phyloP scores from a whole-genome alignment of 2,329 filamentous ascomycete genomes.

The Elsinoe necatrix region DNA sequence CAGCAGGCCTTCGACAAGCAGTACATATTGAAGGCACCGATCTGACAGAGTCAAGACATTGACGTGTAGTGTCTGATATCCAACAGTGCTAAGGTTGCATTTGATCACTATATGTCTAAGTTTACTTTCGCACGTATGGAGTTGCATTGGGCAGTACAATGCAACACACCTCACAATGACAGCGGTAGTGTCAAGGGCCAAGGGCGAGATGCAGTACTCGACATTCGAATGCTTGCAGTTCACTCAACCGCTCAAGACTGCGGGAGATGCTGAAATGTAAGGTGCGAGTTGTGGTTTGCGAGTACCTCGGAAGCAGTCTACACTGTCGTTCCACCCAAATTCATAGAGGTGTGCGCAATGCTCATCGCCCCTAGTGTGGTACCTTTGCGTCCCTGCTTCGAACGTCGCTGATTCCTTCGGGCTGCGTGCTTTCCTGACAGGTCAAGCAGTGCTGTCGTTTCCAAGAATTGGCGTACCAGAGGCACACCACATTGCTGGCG shows the following conservation, averaged over 20 bases:
- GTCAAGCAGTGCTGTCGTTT: background rate
- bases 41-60: too few relatives aligned
- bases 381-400: slow-evolving; percentile 16
- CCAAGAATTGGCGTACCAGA: background rate
- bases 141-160: background rate
- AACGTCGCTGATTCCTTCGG: background rate
- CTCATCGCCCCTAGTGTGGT: slow-evolving; percentile 28
- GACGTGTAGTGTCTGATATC: too few relatives aligned
- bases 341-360: slow-evolving; percentile 29
- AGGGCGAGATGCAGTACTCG: slow-evolving; percentile 21
- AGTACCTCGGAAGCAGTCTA: slow-evolving; percentile 25
- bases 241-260: slow-evolving; percentile 23
- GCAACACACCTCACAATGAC: slow-evolving; percentile 26
- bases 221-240: slow-evolving; percentile 31
- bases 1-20: too few relatives aligned
- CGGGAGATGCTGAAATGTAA: slow-evolving; percentile 25
- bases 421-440: background rate
- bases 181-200: slow-evolving; percentile 28
- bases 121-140: background rate
- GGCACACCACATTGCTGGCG: background rate
- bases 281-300: slow-evolving; percentile 23
- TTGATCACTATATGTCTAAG: background rate
- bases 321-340: slow-evolving; percentile 28
- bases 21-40: too few relatives aligned
- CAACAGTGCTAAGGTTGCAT: background rate